Evolutionary conservation across 2,329 filamentous ascomycete genomes (phyloP).

Genomic region (Blastomyces gilchristii): DNA sequence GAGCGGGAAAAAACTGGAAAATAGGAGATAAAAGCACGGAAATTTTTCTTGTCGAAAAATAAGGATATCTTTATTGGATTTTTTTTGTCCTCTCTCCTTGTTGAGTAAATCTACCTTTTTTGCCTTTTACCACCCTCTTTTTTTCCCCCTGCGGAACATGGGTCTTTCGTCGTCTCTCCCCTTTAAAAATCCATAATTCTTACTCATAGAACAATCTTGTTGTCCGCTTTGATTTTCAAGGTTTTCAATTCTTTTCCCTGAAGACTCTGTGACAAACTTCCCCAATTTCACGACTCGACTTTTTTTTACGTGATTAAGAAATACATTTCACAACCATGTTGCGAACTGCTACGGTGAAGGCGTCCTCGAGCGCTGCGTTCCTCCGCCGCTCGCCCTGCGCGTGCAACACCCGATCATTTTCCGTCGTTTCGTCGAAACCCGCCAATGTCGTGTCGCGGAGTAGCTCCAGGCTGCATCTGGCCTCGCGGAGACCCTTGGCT

Average conservation of each 20-base stretch:
- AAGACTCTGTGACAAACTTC: not conserved
- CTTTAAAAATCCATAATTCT: constrained; percentile 3
- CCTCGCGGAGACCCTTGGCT: constrained; percentile 35
- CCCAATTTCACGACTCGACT: not conserved
- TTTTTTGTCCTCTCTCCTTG: constrained; percentile 10
- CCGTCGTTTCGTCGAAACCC: constrained; percentile 4
- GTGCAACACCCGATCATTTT: constrained; percentile 17
- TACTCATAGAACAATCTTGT: constrained; percentile 1
- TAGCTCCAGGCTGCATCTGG: constrained; percentile 28
- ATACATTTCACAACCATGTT: constrained; percentile 11
- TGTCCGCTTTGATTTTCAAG: not conserved
- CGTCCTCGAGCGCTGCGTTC: constrained; percentile 27
- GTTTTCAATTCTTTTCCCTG: not conserved
- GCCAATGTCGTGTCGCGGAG: constrained; percentile 8
- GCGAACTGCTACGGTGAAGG: constrained; percentile 27
- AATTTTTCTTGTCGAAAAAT: constrained; percentile 10
- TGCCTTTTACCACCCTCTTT: constrained; percentile 10
- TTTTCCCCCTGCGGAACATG: constrained; percentile 1
- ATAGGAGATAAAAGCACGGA: not conserved
- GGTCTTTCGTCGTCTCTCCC: not conserved
- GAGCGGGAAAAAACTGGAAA: not conserved
- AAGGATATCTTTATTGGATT: not conserved
- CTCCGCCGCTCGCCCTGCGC: constrained; percentile 28
- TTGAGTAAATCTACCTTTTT: constrained; percentile 8
- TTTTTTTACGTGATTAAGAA: not conserved